Conservation (phyloP, 2,329 filamentous ascomycete genomes). For the Epichloe sp. region DNA sequence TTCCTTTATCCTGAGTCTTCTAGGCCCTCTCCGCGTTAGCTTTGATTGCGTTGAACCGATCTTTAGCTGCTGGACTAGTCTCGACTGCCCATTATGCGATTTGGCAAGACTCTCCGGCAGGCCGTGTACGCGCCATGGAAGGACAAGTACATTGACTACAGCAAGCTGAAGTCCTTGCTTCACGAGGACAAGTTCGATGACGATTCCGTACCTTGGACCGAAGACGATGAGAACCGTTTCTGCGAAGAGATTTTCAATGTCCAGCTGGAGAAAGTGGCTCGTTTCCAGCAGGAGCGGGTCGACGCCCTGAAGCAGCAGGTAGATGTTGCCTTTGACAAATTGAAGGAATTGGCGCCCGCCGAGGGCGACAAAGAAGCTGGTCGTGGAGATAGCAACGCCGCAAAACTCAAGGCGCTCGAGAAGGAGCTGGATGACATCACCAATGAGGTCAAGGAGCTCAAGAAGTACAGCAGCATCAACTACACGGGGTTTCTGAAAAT, state of each 20-base stretch:
- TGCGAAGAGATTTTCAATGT: conserved; percentile 91
- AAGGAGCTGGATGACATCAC: conserved; percentile 76
- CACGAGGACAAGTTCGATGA: conserved; percentile 57
- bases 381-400: conserved; percentile 33
- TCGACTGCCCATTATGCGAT: conserved; percentile 56
- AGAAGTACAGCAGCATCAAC: conserved; percentile 91
- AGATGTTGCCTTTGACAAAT: conserved; percentile 49
- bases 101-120: conserved; percentile 74
- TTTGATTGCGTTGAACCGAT: too few species aligned
- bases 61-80: background rate
- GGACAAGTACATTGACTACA: conserved; percentile 89
- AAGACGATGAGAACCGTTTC: conserved; percentile 85
- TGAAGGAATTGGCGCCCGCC: conserved; percentile 63
- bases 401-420: conserved; percentile 56
- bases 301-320: conserved; percentile 39
- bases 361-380: conserved; percentile 21
- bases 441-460: conserved; percentile 81
- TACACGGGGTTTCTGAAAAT: conserved; percentile 98
- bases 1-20: background rate
- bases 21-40: background rate
- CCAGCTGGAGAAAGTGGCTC: conserved; percentile 87
- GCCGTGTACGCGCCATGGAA: conserved; percentile 80
- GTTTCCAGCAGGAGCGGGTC: conserved; percentile 75
- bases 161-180: conserved; percentile 79
- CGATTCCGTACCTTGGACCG: conserved; percentile 66